Conservation (phyloP, 2,329 filamentous ascomycete species). For the Pseudogymnoascus sp. region DNA sequence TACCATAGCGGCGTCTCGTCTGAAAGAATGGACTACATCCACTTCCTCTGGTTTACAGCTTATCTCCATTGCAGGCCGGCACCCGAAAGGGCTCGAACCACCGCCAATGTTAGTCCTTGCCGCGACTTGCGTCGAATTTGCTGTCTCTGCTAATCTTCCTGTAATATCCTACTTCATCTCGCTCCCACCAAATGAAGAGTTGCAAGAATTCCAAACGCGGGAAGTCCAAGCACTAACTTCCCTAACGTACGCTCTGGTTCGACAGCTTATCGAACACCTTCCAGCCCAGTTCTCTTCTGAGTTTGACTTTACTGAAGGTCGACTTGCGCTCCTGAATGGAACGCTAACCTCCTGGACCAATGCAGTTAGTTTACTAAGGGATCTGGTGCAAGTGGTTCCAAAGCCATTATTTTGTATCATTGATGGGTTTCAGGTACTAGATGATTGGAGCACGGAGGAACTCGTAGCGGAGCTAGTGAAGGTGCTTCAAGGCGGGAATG, state of each 20-base stretch:
- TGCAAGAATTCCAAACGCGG: neutral
- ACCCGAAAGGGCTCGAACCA: neutral
- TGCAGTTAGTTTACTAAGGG: neutral
- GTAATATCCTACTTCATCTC: slow-evolving; percentile 13
- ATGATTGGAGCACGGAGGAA: slow-evolving; percentile 10
- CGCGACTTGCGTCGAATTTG: slow-evolving; percentile 10
- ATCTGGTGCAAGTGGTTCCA: neutral
- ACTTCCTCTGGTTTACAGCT: neutral
- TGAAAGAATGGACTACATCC: slow-evolving; percentile 9
- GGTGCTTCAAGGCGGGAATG: neutral
- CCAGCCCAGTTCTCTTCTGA: slow-evolving; percentile 4
- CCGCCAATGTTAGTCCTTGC: slow-evolving; percentile 11
- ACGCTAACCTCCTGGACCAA: neutral
- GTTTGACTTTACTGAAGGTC: slow-evolving; percentile 3
- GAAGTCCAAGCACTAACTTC: slow-evolving; percentile 7
- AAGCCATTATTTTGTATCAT: slow-evolving; percentile 12
- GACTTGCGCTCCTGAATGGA: neutral
- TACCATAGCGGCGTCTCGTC: neutral
- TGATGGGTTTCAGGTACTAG: slow-evolving; percentile 10
- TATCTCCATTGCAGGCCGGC: slow-evolving; percentile 3
- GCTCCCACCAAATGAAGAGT: neutral
- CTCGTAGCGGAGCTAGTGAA: neutral
- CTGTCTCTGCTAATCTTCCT: neutral
- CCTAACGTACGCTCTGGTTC: slow-evolving; percentile 9
- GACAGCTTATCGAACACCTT: slow-evolving; percentile 10